These are phyloP conservation scores for Microbotryum intermedium DNA, from an alignment of 1,284 basidiomycete genomes.

Conservation along the genomic window DNA sequence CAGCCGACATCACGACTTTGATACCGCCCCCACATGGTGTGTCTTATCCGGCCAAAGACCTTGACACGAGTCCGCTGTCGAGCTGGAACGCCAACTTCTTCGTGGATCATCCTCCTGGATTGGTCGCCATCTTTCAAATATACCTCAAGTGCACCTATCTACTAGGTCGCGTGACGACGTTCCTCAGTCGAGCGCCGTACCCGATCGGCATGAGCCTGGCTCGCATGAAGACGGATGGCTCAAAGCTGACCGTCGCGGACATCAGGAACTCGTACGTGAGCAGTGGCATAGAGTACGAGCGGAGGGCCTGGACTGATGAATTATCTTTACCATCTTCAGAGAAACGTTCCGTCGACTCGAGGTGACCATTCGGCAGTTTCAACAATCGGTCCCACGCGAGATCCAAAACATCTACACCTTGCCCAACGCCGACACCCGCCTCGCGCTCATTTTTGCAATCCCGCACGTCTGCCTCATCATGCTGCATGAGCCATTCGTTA, in stretches of 20 bases:
- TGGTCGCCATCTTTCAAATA: conserved; percentile 7
- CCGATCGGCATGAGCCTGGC: neutral
- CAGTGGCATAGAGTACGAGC: conserved; percentile 12
- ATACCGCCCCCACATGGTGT: neutral
- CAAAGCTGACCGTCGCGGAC: neutral
- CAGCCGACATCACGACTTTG: neutral
- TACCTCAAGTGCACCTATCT: neutral
- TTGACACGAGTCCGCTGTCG: conserved; percentile 12
- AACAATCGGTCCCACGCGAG: conserved; percentile 31
- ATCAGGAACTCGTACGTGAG: neutral
- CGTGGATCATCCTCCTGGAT: conserved; percentile 20
- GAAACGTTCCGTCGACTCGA: conserved; percentile 31
- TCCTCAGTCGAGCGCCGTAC: neutral
- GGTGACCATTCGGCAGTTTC: conserved; percentile 23
- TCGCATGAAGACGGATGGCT: neutral
- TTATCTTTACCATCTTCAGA: neutral
- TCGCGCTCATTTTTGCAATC: conserved; percentile 25
- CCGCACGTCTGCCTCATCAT: conserved; percentile 24
- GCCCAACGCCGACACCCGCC: conserved; percentile 5
- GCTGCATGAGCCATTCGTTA: conserved; percentile 32
- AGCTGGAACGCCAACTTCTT: conserved; percentile 25
- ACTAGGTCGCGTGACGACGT: neutral
- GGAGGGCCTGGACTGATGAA: too few species aligned
- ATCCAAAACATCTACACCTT: conserved; percentile 11
- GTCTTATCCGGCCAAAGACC: neutral